Evolutionary conservation across 1,139 yeast genomes (phyloP).

Genomic region (Diutina neorugosa): DNA sequence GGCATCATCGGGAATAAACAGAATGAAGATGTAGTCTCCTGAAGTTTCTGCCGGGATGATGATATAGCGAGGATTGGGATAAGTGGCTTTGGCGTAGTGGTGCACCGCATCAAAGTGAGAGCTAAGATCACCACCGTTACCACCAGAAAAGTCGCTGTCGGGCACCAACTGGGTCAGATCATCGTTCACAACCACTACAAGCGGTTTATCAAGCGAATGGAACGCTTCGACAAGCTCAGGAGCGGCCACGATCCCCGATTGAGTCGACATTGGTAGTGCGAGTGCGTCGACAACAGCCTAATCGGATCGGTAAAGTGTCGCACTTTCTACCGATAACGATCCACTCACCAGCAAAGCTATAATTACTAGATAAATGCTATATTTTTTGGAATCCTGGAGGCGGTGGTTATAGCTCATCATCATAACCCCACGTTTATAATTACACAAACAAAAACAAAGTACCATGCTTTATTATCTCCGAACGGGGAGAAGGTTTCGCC

Average conservation of each 20-base stretch:
- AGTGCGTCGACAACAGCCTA: not conserved
- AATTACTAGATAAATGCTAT: not conserved
- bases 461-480: not conserved
- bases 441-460: not conserved
- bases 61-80: slow-evolving; percentile 47
- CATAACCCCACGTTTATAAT: not conserved
- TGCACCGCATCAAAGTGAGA: slow-evolving; percentile 6
- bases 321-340: not conserved
- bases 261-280: slow-evolving; percentile 42
- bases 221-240: slow-evolving; percentile 25
- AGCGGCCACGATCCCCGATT: slow-evolving; percentile 55
- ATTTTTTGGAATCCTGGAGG: not conserved
- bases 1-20: slow-evolving; percentile 81
- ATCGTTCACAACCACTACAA: slow-evolving; percentile 28
- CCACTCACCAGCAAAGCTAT: not conserved
- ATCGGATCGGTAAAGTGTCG: not conserved
- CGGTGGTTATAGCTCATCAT: not conserved
- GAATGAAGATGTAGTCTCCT: slow-evolving; percentile 42
- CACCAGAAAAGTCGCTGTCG: slow-evolving; percentile 20
- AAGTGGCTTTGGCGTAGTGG: slow-evolving; percentile 8
- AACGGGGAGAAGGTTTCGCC: not conserved
- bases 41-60: slow-evolving; percentile 17
- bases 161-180: slow-evolving; percentile 37
- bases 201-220: slow-evolving; percentile 13
- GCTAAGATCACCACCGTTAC: slow-evolving; percentile 8